Base-by-base conservation (phyloP, 2,329 filamentous ascomycete species). In the Colletotrichum sp. region DNA sequence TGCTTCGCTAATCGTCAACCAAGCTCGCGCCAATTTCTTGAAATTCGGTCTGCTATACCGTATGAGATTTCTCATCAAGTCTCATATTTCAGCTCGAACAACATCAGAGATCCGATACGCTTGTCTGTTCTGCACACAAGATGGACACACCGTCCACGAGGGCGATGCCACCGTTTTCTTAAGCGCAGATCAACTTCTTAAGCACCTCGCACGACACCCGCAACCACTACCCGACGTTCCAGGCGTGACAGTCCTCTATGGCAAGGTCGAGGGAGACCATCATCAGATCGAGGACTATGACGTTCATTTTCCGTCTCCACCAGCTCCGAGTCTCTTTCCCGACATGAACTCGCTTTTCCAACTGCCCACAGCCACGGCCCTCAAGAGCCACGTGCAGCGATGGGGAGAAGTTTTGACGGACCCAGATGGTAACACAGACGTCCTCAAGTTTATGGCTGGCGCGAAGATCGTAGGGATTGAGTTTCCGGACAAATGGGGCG, bases 161-260 rank as follows among this genome's bases (percentile, higher is more conserved):
- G 84, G 83, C 63, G 86, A 87, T 72, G 85, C 86, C 1, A 87
- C 86, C 6, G 85, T 86, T 6, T 87, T 87, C 76, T 79, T 80
- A 4, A 81, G 81, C 6, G 72, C 82, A 16, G 82, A 86, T 16
- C 81, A 84, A 36, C 82, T 87, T 10, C 79, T 87, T 52, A 81
- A 80, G 26, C 86, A 87, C 70, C 77, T 87, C 0, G 80, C 84
- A 3, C 81, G 83, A 2, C 86, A 87, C 67, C 83, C 85, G 0
- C 85, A 85, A 65, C 86, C 86, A 9, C 78, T 87, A 12, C 83
- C 85, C 0, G 73, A 80, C 0, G 80, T 87, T 9, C 77, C 83
- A 0, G 86, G 85, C 6, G 71, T 87, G 4, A 82, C 81, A 0
- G 83, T 87, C 5, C 74, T 83, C 6, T 87, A 87, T 72, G 76